phyloP scores from a whole-genome alignment of 2,329 filamentous ascomycete species.

The Dactylellina leptospora region DNA sequence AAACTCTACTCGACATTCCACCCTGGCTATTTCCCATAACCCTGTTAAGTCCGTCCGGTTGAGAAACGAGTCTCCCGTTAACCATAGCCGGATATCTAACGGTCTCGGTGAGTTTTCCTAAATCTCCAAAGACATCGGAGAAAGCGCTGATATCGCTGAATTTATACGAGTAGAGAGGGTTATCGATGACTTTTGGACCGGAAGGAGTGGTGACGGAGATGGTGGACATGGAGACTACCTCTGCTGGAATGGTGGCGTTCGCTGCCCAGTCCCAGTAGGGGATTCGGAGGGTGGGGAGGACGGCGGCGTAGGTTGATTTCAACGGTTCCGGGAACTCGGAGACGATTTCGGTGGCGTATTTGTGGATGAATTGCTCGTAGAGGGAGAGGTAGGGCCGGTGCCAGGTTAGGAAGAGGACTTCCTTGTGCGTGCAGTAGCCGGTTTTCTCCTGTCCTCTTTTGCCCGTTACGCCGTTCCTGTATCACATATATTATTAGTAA shows the following conservation, averaged over 20 bases:
- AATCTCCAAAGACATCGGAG: not conserved
- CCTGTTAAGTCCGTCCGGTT: slow-evolving; percentile 4
- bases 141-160: slow-evolving; percentile 19
- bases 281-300: slow-evolving; percentile 23
- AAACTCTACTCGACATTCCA: slow-evolving; percentile 7
- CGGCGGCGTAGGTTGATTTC: slow-evolving; percentile 55
- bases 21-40: slow-evolving; percentile 19
- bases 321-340: slow-evolving; percentile 13
- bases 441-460: not conserved
- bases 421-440: slow-evolving; percentile 29
- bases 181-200: slow-evolving; percentile 6
- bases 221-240: slow-evolving; percentile 2
- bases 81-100: slow-evolving; percentile 3
- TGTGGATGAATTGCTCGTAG: slow-evolving; percentile 22
- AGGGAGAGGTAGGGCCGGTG: slow-evolving; percentile 80
- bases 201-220: slow-evolving; percentile 14
- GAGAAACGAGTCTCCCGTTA: slow-evolving; percentile 9
- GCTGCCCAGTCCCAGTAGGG: slow-evolving; percentile 46
- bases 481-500: not conserved
- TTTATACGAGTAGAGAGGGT: slow-evolving; percentile 32
- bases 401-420: slow-evolving; percentile 74
- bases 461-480: slow-evolving; percentile 18
- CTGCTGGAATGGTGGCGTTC: slow-evolving; percentile 26
- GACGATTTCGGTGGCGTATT: slow-evolving; percentile 15
- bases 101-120: slow-evolving; percentile 4